phyloP scores from a whole-genome alignment of 768 basidiomycete species.

The Tricholoma bakamatsutake region DNA sequence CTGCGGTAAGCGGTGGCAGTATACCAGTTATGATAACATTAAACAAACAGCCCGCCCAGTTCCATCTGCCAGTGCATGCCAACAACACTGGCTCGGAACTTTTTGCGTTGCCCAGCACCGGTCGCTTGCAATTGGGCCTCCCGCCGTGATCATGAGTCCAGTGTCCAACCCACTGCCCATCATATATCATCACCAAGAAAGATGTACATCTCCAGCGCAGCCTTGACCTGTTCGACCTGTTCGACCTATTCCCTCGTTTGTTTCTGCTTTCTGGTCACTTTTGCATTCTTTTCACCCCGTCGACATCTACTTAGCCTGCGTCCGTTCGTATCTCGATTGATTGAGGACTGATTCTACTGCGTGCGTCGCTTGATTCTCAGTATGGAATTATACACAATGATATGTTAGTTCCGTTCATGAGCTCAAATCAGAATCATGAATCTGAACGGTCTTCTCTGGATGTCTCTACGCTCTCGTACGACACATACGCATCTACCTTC shows the following conservation, averaged over 20 bases:
- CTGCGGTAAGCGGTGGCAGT: too few relatives aligned
- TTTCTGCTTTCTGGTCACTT: not conserved
- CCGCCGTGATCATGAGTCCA: too few relatives aligned
- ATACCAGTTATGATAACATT: too few relatives aligned
- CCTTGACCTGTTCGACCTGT: too few relatives aligned
- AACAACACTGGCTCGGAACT: too few relatives aligned
- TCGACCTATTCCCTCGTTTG: not conserved
- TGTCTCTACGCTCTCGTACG: constrained; percentile 34
- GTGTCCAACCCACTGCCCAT: not conserved
- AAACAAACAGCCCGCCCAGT: too few relatives aligned
- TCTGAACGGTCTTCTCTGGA: constrained; percentile 21
- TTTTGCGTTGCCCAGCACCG: too few relatives aligned
- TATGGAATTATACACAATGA: not conserved
- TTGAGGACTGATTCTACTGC: not conserved
- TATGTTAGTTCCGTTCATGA: constrained; percentile 7
- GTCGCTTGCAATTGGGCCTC: too few relatives aligned
- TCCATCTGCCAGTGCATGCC: too few relatives aligned
- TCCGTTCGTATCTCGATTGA: not conserved
- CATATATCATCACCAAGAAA: not conserved
- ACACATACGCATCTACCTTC: constrained; percentile 50
- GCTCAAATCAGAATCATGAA: constrained; percentile 8
- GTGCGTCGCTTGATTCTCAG: not conserved
- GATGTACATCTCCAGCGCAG: not conserved
- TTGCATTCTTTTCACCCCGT: not conserved
- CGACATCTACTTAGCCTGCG: not conserved